These are phyloP conservation scores for Pisolithus thermaeus DNA, from an alignment of 1,284 basidiomycete species.

Conservation along the genomic window DNA sequence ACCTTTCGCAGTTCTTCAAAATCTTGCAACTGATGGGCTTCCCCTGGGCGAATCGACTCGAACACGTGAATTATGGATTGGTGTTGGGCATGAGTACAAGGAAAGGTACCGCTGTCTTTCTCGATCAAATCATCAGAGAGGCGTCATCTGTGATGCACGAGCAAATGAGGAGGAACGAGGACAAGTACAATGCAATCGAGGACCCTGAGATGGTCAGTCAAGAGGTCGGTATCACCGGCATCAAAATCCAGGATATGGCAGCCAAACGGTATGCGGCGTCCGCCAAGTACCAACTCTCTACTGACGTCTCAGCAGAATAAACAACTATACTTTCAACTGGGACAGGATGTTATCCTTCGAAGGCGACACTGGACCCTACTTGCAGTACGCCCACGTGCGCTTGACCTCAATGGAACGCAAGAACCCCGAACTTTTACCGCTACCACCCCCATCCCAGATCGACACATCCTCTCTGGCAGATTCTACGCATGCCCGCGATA, in stretches of 20 bases:
- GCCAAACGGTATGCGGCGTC: constrained; percentile 68
- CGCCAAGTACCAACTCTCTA: background rate
- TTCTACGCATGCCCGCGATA: constrained; percentile 77
- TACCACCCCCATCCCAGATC: constrained; percentile 64
- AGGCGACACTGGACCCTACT: constrained; percentile 94
- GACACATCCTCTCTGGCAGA: constrained; percentile 65
- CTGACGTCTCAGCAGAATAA: constrained; percentile 55
- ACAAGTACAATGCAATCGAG: constrained; percentile 86
- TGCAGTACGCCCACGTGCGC: constrained; percentile 96
- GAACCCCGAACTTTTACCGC: constrained; percentile 84
- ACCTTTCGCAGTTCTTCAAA: constrained; percentile 94
- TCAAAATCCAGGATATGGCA: constrained; percentile 98
- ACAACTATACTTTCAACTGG: constrained; percentile 97
- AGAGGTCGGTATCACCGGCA: constrained; percentile 91
- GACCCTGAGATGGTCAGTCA: constrained; percentile 80
- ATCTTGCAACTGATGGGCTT: constrained; percentile 88
- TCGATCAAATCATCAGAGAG: constrained; percentile 92
- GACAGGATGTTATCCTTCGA: constrained; percentile 94
- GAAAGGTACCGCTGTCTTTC: constrained; percentile 93
- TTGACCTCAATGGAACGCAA: constrained; percentile 91
- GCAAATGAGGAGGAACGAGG: constrained; percentile 94
- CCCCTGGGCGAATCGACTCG: constrained; percentile 76
- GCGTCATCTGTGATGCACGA: constrained; percentile 92
- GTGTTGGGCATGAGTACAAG: constrained; percentile 98
- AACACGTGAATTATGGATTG: constrained; percentile 90